A percentile compares a stretch with the other conserved stretches of the same genome.
These are phyloP conservation scores for Salix viminalis DNA, from an alignment of 345 rosid species.

Conservation along the genomic window DNA sequence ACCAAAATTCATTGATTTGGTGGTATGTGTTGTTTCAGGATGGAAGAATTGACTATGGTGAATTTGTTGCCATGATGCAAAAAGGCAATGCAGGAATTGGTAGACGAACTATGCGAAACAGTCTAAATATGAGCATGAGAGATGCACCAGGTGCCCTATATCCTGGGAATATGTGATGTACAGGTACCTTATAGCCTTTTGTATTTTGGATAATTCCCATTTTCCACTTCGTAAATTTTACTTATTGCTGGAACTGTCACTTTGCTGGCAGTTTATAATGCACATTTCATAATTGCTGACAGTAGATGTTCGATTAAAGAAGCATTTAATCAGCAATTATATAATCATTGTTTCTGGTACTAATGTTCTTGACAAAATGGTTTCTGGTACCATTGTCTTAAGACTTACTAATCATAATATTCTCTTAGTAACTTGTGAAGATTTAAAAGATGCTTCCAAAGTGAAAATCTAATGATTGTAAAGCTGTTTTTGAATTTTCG, in stretches of 20 bases:
- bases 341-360: neutral
- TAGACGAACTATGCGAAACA: conserved; percentile 97
- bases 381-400: neutral
- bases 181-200: conserved; percentile 26
- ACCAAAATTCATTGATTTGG: neutral
- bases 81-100: conserved; percentile 92
- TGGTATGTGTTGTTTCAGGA: conserved; percentile 53
- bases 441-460: neutral
- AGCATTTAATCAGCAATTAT: neutral
- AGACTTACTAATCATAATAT: neutral
- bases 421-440: neutral
- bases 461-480: neutral
- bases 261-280: neutral
- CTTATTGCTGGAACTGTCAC: neutral
- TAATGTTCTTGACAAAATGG: neutral
- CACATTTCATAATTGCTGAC: neutral
- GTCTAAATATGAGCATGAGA: conserved; percentile 90
- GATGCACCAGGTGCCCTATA: conserved; percentile 52
- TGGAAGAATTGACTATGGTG: conserved; percentile 91
- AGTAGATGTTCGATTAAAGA: neutral
- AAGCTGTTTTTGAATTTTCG: neutral
- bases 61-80: conserved; percentile 99
- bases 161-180: conserved; percentile 8
- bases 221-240: neutral
- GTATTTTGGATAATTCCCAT: neutral